phyloP scores from a whole-genome alignment of 2,329 filamentous ascomycete genomes.

The Alternaria infectoria region DNA sequence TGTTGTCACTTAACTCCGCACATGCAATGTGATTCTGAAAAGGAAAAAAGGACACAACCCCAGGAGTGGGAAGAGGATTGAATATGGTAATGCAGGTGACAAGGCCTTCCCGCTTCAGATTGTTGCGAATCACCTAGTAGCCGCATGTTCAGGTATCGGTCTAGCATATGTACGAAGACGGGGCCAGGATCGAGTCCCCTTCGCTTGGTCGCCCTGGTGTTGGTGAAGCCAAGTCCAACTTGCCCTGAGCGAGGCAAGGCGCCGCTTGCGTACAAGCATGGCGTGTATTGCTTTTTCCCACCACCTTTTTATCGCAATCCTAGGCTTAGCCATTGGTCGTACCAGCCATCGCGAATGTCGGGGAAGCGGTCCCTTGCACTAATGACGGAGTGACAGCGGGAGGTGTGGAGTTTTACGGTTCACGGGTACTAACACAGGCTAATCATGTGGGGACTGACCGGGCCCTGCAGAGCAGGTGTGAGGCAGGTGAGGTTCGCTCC shows the following conservation, averaged over 20 bases:
- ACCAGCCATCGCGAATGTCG: background rate
- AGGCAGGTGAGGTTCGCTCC: background rate
- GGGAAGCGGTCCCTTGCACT: background rate
- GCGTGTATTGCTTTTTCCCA: background rate
- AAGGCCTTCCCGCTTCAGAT: background rate
- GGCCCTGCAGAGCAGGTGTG: background rate
- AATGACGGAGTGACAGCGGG: background rate
- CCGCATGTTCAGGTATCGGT: background rate
- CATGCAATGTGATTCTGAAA: slow-evolving; percentile 1
- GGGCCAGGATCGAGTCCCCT: background rate
- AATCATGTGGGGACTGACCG: background rate
- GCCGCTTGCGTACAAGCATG: background rate
- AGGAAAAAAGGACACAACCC: background rate
- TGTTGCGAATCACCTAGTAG: background rate
- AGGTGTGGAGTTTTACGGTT: background rate
- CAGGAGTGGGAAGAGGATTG: background rate
- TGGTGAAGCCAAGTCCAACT: background rate
- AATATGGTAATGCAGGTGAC: background rate
- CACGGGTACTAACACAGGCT: background rate
- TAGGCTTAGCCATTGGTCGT: background rate
- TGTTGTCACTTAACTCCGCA: slow-evolving; percentile 7
- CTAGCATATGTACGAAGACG: background rate
- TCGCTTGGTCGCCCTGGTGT: background rate
- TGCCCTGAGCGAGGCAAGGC: background rate
- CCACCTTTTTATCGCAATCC: background rate